Conservation (phyloP, 768 basidiomycete species). For the Lactifluus subvellereus region DNA sequence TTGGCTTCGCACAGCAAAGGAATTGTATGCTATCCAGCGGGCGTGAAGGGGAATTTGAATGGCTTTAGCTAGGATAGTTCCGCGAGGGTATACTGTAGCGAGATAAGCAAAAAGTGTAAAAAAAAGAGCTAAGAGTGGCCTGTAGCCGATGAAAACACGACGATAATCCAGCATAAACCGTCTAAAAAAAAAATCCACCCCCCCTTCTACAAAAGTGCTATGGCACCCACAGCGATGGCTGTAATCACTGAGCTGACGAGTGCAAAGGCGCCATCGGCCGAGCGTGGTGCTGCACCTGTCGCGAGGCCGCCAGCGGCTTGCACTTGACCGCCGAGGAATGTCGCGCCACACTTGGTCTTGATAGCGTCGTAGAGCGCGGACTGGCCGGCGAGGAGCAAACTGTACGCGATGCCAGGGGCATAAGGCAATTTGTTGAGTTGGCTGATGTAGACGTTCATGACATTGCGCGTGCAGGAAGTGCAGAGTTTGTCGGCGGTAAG, state of each 20-base stretch:
- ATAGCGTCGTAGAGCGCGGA: constrained; percentile 57
- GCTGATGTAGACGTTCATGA: constrained; percentile 69
- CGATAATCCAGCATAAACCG: neutral
- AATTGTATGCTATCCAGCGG: constrained; percentile 1
- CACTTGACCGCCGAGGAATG: constrained; percentile 63
- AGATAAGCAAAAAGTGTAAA: constrained; percentile 11
- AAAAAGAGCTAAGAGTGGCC: neutral
- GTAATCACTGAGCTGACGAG: constrained; percentile 32
- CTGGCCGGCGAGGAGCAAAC: constrained; percentile 63
- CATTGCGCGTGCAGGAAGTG: constrained; percentile 71
- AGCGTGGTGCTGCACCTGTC: constrained; percentile 31
- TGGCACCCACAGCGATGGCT: constrained; percentile 32
- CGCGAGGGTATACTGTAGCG: constrained; percentile 17
- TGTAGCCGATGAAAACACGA: constrained; percentile 9
- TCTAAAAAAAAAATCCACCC: neutral
- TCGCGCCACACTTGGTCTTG: constrained; percentile 55
- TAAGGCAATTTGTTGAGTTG: constrained; percentile 72
- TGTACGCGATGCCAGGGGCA: constrained; percentile 63
- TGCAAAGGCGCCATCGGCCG: constrained; percentile 28
- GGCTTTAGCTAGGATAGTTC: constrained; percentile 5
- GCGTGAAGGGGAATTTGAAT: constrained; percentile 2
- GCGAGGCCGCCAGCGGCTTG: constrained; percentile 62
- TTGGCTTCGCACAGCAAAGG: constrained; percentile 20
- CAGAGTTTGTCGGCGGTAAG: constrained; percentile 56
- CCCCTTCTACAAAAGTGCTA: constrained; percentile 29